phyloP scores from a whole-genome alignment of 73 alveolate genomes.

The Breviolum minutum region DNA sequence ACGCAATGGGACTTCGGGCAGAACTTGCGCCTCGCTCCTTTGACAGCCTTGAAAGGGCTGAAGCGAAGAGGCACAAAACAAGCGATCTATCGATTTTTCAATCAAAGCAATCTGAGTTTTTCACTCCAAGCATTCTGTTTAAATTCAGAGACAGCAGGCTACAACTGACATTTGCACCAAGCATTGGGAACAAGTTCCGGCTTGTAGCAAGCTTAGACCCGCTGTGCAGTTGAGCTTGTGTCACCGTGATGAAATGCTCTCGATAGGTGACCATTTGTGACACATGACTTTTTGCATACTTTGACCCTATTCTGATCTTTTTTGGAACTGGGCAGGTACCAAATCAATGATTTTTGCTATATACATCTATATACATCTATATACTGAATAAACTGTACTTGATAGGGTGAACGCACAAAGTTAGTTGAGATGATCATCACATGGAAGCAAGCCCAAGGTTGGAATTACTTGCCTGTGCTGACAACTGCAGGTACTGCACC shows the following conservation, averaged over 20 bases:
- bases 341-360: no score
- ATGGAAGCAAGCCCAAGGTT: no score
- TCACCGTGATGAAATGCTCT: no score
- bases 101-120: neutral
- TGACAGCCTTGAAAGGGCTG: slow-evolving; percentile 66
- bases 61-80: slow-evolving; percentile 28
- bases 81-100: neutral
- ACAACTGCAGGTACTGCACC: slow-evolving; percentile 34
- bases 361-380: neutral
- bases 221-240: neutral
- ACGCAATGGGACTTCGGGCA: slow-evolving; percentile 48
- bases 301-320: no score
- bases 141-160: neutral
- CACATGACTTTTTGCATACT: no score
- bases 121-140: neutral
- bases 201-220: slow-evolving; percentile 27
- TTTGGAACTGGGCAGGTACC: no score
- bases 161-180: slow-evolving; percentile 45
- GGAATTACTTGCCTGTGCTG: no score
- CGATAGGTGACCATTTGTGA: no score
- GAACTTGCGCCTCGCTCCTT: slow-evolving; percentile 86
- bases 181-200: slow-evolving; percentile 46
- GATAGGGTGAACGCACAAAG: neutral
- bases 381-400: no score
- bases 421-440: no score